Base-by-base conservation (phyloP, 139 green algal species). In the Chlorella sp. region DNA sequence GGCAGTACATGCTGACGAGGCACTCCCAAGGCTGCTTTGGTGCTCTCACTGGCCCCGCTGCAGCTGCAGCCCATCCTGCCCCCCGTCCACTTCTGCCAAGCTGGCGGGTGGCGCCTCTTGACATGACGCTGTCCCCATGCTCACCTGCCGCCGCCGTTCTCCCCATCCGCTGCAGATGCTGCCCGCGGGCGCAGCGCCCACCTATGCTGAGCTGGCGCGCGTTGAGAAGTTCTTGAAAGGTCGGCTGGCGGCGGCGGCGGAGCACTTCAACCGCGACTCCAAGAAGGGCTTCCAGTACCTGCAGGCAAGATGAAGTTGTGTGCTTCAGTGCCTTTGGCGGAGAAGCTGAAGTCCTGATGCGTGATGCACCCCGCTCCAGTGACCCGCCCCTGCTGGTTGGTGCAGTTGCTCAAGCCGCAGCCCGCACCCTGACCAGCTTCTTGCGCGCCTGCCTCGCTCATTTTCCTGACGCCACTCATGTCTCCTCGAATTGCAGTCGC, bases 261-360 rank as follows among this genome's bases (percentile, higher is more conserved):
- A 99, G 74, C 97, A 99, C 86, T 99, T 99, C 92, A 99, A 99
- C 86, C 92, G 94, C 30, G 94, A 99, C 85, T 88, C 90, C 57
- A 98, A 98, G 84, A 99, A 99, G 90, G 97, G 97, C 15, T 94
- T 99, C 78, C 87, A 96, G 86, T 98, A 94, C 80, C 86, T 97
- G 78, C 93, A 96, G 92, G 92, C 91, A 39, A 36, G 51, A 12
- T 68, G 62, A 38, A 1, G 13, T 67, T 74, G 67, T 20, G 20
- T 67, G n/a, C n/a, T n/a, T n/a, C n/a, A n/a, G n/a, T n/a, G n/a
- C n/a, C n/a, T n/a, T n/a, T n/a, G n/a, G n/a, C n/a, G n/a, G n/a
- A n/a, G n/a, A n/a, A n/a, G n/a, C n/a, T n/a, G n/a, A n/a, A n/a
- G n/a, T n/a, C n/a, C n/a, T n/a, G n/a, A n/a, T n/a, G n/a, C n/a